Percentiles rank a stretch among this genome's conserved stretches.
These are phyloP conservation scores for Phialophora tarda DNA, from an alignment of 2,329 filamentous ascomycete species.

Conservation along the genomic window DNA sequence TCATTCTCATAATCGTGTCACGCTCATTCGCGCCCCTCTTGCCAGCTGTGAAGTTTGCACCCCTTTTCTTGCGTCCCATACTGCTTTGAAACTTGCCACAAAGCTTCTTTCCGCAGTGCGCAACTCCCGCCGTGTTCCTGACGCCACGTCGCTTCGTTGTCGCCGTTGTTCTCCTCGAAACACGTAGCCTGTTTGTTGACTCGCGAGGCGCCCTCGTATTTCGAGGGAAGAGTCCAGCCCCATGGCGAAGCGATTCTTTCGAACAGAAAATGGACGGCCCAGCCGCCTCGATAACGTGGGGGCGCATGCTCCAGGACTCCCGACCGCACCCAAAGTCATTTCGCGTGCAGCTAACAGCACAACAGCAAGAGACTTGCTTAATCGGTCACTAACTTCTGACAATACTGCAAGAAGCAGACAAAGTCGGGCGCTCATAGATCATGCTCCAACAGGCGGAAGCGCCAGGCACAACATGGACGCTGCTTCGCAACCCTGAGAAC, in stretches of 20 bases:
- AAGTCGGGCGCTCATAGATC: background rate
- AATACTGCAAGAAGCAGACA: background rate
- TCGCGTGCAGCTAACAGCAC: background rate
- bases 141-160: background rate
- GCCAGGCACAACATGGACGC: background rate
- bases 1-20: background rate
- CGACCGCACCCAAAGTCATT: background rate
- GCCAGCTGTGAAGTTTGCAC: background rate
- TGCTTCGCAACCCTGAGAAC: background rate
- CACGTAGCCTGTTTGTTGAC: background rate
- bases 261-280: background rate
- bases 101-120: background rate
- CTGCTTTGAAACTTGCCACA: background rate
- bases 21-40: background rate
- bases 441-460: background rate
- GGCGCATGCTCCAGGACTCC: background rate
- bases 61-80: background rate
- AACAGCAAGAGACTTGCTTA: background rate
- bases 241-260: background rate
- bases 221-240: background rate
- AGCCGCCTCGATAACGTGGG: background rate
- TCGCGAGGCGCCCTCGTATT: background rate
- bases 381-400: background rate
- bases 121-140: background rate
- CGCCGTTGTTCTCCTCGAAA: background rate